A percentile compares a stretch with the other conserved stretches of the same genome.
These are phyloP conservation scores for Pseudomonodictys pantanalensis DNA, from an alignment of 495 filamentous ascomycete species.

Conservation along the genomic window DNA sequence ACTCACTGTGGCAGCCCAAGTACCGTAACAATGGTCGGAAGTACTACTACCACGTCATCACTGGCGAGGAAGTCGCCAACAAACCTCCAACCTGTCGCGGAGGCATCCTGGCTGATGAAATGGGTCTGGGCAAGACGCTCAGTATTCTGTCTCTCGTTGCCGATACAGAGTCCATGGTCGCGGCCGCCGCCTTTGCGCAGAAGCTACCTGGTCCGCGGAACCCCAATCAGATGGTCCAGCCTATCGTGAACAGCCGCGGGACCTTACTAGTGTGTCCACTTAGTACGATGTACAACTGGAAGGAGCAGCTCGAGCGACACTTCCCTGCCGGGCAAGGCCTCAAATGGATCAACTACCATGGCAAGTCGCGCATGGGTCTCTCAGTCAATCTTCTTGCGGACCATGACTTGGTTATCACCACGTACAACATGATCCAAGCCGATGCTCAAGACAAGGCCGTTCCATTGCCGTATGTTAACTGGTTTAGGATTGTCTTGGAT, in stretches of 20 bases:
- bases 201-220: slow-evolving; percentile 43
- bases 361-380: slow-evolving; percentile 62
- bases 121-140: slow-evolving; percentile 94
- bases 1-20: slow-evolving; percentile 68
- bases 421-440: slow-evolving; percentile 81
- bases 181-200: slow-evolving; percentile 58
- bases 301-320: slow-evolving; percentile 81
- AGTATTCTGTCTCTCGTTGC: slow-evolving; percentile 78
- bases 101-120: slow-evolving; percentile 95
- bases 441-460: slow-evolving; percentile 65
- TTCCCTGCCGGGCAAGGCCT: slow-evolving; percentile 55
- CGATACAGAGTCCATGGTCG: slow-evolving; percentile 49
- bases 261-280: slow-evolving; percentile 90
- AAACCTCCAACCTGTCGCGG: slow-evolving; percentile 71
- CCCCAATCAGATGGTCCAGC: slow-evolving; percentile 6
- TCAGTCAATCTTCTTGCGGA: slow-evolving; percentile 59
- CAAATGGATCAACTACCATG: slow-evolving; percentile 79
- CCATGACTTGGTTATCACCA: slow-evolving; percentile 85
- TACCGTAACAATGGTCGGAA: slow-evolving; percentile 49
- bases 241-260: slow-evolving; percentile 62
- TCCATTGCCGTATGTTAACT: slow-evolving; percentile 72
- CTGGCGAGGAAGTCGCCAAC: slow-evolving; percentile 58
- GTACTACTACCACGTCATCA: slow-evolving; percentile 79
- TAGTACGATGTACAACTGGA: slow-evolving; percentile 89
- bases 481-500: slow-evolving; percentile 94